Percentiles rank a stretch among this genome's conserved stretches.
These are phyloP conservation scores for Termitomyces sp. DNA, from an alignment of 768 basidiomycete genomes.

Conservation along the genomic window DNA sequence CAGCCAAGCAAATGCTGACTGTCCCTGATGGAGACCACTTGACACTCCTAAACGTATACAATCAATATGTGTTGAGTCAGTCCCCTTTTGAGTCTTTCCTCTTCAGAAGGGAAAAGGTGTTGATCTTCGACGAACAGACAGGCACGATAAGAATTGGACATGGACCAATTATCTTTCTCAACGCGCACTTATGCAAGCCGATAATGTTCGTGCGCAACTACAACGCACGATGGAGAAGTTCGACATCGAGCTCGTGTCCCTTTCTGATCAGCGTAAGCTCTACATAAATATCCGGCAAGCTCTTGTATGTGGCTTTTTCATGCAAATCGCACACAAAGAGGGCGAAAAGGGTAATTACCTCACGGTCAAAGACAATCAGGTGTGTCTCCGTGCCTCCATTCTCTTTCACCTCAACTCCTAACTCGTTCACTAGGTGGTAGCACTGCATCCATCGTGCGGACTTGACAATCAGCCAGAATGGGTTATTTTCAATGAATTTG, in stretches of 20 bases:
- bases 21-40: conserved; percentile 97
- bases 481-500: conserved; percentile 94
- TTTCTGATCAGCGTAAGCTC: conserved; percentile 63
- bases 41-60: conserved; percentile 92
- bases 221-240: conserved; percentile 88
- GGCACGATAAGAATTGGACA: conserved; percentile 79
- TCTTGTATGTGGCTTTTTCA: conserved; percentile 92
- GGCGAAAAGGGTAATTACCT: conserved; percentile 84
- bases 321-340: conserved; percentile 96
- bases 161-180: conserved; percentile 86
- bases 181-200: conserved; percentile 82
- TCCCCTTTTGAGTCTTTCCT: neutral
- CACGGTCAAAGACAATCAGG: conserved; percentile 95
- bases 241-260: conserved; percentile 71
- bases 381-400: conserved; percentile 19
- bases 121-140: conserved; percentile 38
- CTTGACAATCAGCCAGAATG: conserved; percentile 85
- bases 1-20: conserved; percentile 80
- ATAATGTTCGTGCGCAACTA: conserved; percentile 88
- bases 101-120: neutral
- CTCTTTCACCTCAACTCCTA: neutral
- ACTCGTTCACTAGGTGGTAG: conserved; percentile 44
- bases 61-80: conserved; percentile 82
- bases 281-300: conserved; percentile 74
- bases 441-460: conserved; percentile 82